phyloP scores from a whole-genome alignment of 164 flowering plant genomes.

The Macadamia tetraphylla region DNA sequence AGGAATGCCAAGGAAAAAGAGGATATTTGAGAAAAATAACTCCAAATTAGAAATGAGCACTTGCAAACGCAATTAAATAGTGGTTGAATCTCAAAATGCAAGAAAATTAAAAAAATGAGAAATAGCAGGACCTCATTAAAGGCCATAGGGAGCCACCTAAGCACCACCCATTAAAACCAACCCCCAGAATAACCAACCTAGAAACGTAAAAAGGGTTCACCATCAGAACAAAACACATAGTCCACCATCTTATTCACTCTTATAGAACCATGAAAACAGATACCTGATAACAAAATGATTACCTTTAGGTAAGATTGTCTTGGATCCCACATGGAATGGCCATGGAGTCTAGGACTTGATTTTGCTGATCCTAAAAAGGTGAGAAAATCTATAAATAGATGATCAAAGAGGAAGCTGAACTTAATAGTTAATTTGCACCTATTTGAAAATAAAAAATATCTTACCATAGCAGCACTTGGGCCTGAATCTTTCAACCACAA shows the following conservation, averaged over 20 bases:
- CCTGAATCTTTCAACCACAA: constrained; percentile 27
- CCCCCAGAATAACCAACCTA: too few species aligned
- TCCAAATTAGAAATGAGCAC: too few species aligned
- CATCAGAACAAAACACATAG: not conserved
- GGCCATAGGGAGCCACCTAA: too few species aligned
- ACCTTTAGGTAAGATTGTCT: constrained; percentile 9
- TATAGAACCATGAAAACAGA: not conserved
- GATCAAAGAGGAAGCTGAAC: not conserved
- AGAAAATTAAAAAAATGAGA: too few species aligned
- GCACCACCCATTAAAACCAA: too few species aligned
- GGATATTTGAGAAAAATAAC: too few species aligned
- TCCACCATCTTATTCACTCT: not conserved
- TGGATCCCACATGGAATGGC: constrained; percentile 4
- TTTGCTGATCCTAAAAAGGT: constrained; percentile 12
- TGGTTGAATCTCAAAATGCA: too few species aligned
- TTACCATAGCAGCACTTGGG: constrained; percentile 10
- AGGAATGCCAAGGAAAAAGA: too few species aligned
- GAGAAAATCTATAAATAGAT: not conserved
- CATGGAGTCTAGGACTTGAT: constrained; percentile 3
- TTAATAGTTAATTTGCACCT: not conserved
- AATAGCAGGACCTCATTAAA: too few species aligned
- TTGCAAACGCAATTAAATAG: too few species aligned
- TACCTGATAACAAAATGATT: not conserved
- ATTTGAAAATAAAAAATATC: constrained; percentile 3
- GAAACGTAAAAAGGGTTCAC: not conserved